A percentile compares a stretch with the other conserved stretches of the same genome.
Evolutionary conservation across 1,284 basidiomycete genomes (phyloP).

Genomic region (Naganishia albida): DNA sequence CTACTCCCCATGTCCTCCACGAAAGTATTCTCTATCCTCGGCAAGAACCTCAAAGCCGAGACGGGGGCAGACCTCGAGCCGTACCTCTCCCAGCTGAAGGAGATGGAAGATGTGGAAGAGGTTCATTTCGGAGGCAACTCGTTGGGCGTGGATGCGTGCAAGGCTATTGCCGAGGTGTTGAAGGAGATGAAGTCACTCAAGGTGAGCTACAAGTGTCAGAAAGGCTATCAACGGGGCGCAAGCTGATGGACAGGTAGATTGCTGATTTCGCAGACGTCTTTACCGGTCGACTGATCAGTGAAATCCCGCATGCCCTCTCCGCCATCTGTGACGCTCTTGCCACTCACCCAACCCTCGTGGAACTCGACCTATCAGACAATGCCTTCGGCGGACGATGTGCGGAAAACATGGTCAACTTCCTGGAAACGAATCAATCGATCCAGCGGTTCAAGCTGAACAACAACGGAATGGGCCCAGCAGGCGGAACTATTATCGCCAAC

Average conservation of each 20-base stretch:
- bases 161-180: conserved; percentile 80
- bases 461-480: conserved; percentile 93
- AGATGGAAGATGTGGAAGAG: conserved; percentile 69
- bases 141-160: conserved; percentile 88
- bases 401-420: conserved; percentile 89
- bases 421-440: conserved; percentile 75
- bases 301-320: conserved; percentile 87
- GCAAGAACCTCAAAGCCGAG: conserved; percentile 80
- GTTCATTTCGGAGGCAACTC: conserved; percentile 95
- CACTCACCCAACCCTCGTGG: conserved; percentile 74
- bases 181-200: conserved; percentile 69
- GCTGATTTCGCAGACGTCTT: conserved; percentile 98
- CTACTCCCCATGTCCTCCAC: conserved; percentile 35
- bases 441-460: conserved; percentile 89
- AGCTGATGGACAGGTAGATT: conserved; percentile 59
- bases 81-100: conserved; percentile 68
- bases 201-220: conserved; percentile 56
- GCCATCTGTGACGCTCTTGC: conserved; percentile 86
- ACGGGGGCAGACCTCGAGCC: conserved; percentile 76
- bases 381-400: conserved; percentile 95
- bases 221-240: background rate
- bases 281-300: conserved; percentile 90
- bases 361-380: conserved; percentile 92
- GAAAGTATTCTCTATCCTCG: conserved; percentile 64
- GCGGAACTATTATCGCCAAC: conserved; percentile 80